Evolutionary conservation across 1,284 basidiomycete genomes (phyloP).

Genomic region (Wallemia mellicola): DNA sequence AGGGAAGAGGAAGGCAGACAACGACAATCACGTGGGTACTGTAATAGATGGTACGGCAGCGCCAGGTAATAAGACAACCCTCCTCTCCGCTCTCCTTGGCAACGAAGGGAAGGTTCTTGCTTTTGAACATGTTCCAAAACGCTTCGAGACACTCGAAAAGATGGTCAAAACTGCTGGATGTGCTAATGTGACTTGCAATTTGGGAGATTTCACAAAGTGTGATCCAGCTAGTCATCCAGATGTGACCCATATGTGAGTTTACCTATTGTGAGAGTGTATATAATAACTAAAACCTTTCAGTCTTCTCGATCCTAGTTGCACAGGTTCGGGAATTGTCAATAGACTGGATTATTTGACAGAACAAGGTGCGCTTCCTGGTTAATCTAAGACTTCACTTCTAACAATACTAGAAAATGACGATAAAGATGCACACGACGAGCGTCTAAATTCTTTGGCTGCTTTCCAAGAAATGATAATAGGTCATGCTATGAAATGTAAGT

Average conservation of each 20-base stretch:
- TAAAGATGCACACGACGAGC: constrained; percentile 26
- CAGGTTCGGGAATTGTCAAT: constrained; percentile 72
- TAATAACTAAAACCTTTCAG: constrained; percentile 17
- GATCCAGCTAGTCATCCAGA: constrained; percentile 32
- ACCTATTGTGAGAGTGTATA: not conserved
- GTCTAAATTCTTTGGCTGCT: constrained; percentile 44
- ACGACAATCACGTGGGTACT: constrained; percentile 15
- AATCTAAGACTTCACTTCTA: not conserved
- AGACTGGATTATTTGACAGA: constrained; percentile 56
- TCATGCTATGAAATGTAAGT: constrained; percentile 74
- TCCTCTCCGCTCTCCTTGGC: constrained; percentile 58
- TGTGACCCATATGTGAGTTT: constrained; percentile 53
- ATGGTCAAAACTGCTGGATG: constrained; percentile 59
- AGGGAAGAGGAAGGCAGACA: constrained; percentile 9
- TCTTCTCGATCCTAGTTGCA: constrained; percentile 72
- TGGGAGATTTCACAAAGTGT: constrained; percentile 45
- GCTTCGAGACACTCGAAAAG: constrained; percentile 45
- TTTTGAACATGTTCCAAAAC: constrained; percentile 48
- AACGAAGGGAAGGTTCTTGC: constrained; percentile 53
- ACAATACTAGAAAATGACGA: constrained; percentile 19
- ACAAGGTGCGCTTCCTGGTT: constrained; percentile 12
- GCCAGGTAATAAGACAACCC: constrained; percentile 92
- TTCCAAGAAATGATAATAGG: constrained; percentile 82
- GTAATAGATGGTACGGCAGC: constrained; percentile 89
- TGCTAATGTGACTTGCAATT: constrained; percentile 37